These are phyloP conservation scores for Psilocybe sp. DNA, from an alignment of 768 basidiomycete genomes.

Conservation along the genomic window DNA sequence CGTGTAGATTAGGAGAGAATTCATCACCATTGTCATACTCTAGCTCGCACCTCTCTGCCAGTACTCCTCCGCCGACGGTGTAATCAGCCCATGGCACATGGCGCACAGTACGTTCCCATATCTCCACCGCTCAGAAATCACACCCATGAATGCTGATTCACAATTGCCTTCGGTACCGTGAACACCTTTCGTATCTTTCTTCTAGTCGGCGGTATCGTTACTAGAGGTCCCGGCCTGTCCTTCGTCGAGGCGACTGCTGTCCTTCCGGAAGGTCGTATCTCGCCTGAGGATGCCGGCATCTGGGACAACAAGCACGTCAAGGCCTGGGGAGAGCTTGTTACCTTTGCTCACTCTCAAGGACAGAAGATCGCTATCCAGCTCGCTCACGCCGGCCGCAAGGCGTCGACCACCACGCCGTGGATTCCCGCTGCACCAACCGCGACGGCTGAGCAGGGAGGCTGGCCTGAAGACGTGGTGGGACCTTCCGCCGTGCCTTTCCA, in stretches of 20 bases:
- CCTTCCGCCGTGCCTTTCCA: conserved; percentile 48
- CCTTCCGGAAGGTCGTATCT: conserved; percentile 49
- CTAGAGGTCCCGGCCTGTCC: conserved; percentile 48
- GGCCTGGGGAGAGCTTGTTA: conserved; percentile 14
- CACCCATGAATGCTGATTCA: too few relatives aligned
- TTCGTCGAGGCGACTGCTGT: conserved; percentile 64
- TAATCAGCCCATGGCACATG: too few relatives aligned
- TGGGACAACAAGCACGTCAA: conserved; percentile 46
- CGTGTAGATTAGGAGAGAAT: too few relatives aligned
- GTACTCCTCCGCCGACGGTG: too few relatives aligned
- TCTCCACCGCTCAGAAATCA: too few relatives aligned
- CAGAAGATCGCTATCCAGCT: conserved; percentile 72
- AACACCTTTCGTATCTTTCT: neutral
- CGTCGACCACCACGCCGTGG: conserved; percentile 61
- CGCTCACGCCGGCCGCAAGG: conserved; percentile 73
- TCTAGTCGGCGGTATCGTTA: conserved; percentile 45
- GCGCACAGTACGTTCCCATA: too few relatives aligned
- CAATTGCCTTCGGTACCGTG: too few relatives aligned
- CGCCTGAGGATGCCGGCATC: conserved; percentile 55
- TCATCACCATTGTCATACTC: too few relatives aligned
- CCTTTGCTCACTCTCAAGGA: conserved; percentile 54
- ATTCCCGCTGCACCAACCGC: conserved; percentile 28
- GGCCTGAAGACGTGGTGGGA: conserved; percentile 49
- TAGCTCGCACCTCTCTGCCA: too few relatives aligned
- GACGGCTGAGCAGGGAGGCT: conserved; percentile 37